phyloP scores from a whole-genome alignment of 2,329 filamentous ascomycete species.

The Penicillium thymicola region DNA sequence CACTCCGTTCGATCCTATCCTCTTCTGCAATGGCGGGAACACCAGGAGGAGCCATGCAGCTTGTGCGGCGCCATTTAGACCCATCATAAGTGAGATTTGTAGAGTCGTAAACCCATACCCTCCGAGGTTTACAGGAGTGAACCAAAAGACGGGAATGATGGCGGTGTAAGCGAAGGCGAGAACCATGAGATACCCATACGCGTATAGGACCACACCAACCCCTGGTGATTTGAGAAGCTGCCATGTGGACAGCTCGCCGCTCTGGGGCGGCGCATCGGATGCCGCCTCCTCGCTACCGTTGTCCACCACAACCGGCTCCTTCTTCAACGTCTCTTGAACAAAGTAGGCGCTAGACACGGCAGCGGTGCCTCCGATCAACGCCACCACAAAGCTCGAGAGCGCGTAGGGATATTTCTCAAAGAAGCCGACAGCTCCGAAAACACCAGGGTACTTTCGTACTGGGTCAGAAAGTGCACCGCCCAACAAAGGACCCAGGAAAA shows the following conservation, averaged over 20 bases:
- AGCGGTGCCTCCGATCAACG: constrained; percentile 51
- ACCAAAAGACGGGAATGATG: constrained; percentile 66
- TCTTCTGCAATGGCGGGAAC: constrained; percentile 66
- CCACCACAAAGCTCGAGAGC: constrained; percentile 60
- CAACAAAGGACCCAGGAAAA: constrained; percentile 67
- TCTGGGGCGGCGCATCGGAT: constrained; percentile 5
- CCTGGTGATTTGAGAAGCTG: constrained; percentile 61
- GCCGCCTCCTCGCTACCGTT: neutral
- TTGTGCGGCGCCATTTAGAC: constrained; percentile 62
- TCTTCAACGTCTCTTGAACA: constrained; percentile 59
- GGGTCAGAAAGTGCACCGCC: constrained; percentile 66
- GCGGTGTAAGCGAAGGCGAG: constrained; percentile 71
- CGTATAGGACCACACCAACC: constrained; percentile 62
- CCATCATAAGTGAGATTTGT: constrained; percentile 66
- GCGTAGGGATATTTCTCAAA: constrained; percentile 65
- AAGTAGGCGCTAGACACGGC: constrained; percentile 48
- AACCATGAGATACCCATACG: constrained; percentile 65
- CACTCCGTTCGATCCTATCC: constrained; percentile 64
- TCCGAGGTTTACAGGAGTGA: constrained; percentile 59
- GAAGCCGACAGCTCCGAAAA: constrained; percentile 57
- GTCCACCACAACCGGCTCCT: constrained; percentile 15
- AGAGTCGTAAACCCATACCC: constrained; percentile 62
- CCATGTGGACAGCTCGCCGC: constrained; percentile 19
- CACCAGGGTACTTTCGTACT: constrained; percentile 57
- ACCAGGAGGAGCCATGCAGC: constrained; percentile 67